These are phyloP conservation scores for Aureobasidium leucospermi DNA, from an alignment of 2,329 filamentous ascomycete species.

Conservation along the genomic window DNA sequence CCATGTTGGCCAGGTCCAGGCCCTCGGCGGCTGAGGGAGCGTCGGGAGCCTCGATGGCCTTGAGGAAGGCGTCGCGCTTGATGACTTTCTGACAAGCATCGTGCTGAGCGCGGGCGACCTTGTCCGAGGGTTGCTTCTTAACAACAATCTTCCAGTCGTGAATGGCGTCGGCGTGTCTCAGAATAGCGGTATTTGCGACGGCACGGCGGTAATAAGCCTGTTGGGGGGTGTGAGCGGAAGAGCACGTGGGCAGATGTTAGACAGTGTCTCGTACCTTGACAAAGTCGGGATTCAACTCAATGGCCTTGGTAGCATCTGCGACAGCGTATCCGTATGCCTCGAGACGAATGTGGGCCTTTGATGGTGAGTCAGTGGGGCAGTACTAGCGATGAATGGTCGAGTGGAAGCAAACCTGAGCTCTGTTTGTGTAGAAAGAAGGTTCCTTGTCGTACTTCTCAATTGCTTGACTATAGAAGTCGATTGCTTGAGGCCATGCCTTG, in stretches of 20 bases:
- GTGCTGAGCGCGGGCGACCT: slow-evolving; percentile 83
- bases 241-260: background rate
- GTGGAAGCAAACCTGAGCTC: slow-evolving; percentile 67
- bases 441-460: slow-evolving; percentile 78
- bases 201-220: slow-evolving; percentile 85
- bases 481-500: slow-evolving; percentile 77
- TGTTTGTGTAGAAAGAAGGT: slow-evolving; percentile 86
- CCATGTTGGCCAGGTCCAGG: slow-evolving; percentile 78
- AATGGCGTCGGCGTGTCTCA: slow-evolving; percentile 79
- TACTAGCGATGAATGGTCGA: background rate
- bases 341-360: slow-evolving; percentile 83
- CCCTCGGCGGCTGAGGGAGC: slow-evolving; percentile 88
- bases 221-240: background rate
- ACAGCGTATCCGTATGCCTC: slow-evolving; percentile 93
- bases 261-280: slow-evolving; percentile 59
- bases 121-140: slow-evolving; percentile 78
- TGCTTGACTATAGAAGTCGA: slow-evolving; percentile 78
- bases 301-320: slow-evolving; percentile 79
- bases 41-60: slow-evolving; percentile 88
- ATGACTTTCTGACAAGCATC: slow-evolving; percentile 93
- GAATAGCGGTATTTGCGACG: slow-evolving; percentile 82
- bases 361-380: background rate
- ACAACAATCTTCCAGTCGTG: slow-evolving; percentile 89
- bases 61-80: slow-evolving; percentile 84
- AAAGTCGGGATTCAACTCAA: slow-evolving; percentile 80